Conservation (phyloP, 2,329 filamentous ascomycete genomes). For the Teratosphaeria nubilosa region DNA sequence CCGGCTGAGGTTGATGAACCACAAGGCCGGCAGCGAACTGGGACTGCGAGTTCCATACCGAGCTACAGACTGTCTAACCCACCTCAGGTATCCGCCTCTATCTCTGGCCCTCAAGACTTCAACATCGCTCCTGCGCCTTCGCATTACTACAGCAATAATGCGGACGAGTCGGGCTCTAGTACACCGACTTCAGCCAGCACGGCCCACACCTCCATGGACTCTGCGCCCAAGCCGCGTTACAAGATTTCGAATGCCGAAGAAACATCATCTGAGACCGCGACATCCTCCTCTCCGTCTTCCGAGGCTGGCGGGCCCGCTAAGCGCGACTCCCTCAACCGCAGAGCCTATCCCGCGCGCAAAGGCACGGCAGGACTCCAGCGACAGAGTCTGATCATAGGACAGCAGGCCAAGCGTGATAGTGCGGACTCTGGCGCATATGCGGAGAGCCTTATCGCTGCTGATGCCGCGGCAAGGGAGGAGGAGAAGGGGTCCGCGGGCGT, state of each 20-base stretch:
- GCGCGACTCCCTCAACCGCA: constrained; percentile 52
- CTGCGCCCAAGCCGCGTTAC: constrained; percentile 2
- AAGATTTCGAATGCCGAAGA: constrained; percentile 3
- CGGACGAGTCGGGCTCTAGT: constrained; percentile 10
- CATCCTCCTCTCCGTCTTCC: constrained; percentile 1
- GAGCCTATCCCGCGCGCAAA: constrained; percentile 37
- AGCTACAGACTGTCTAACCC: constrained; percentile 11
- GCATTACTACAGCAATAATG: constrained; percentile 18
- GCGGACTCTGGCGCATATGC: constrained; percentile 8
- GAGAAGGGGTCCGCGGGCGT: constrained; percentile 44
- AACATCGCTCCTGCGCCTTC: constrained; percentile 6
- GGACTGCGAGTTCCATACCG: constrained; percentile 7
- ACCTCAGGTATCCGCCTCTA: constrained; percentile 18
- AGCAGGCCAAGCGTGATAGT: constrained; percentile 14
- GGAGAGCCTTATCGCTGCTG: constrained; percentile 2
- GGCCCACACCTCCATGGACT: constrained; percentile 3
- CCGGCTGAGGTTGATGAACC: constrained; percentile 14
- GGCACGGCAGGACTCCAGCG: constrained; percentile 34
- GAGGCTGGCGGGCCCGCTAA: constrained; percentile 41
- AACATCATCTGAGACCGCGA: neutral
- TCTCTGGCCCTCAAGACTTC: constrained; percentile 18
- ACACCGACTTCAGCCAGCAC: constrained; percentile 7
- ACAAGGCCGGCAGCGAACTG: constrained; percentile 8
- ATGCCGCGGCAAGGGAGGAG: constrained; percentile 18
- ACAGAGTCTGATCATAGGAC: constrained; percentile 23